Evolutionary conservation across 139 green algal species (phyloP), one percentile per base, ranked within the genome.

Genomic region (Penium margaritaceum): DNA sequence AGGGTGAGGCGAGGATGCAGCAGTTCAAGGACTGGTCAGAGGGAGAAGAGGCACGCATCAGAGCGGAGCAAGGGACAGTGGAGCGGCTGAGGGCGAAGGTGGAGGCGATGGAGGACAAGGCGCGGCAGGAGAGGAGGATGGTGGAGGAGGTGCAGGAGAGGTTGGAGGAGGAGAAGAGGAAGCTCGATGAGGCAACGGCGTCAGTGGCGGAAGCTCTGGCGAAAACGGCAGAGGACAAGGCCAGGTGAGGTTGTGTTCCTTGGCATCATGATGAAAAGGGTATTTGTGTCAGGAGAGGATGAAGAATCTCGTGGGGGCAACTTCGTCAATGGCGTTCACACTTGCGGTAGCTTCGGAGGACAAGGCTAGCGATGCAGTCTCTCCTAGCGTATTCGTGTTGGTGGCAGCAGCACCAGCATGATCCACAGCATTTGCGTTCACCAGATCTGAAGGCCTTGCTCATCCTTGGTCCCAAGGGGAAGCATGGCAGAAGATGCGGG

Each of bases 151-250:
- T 33, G 51, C 51, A 60, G 51, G 24, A 60, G 51, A n/a, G 51
- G 0, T n/a, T 60, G 51, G 15, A 9, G 2, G 51, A 60, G 51
- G 51, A 60, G 51, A 60, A 60, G 30, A 27, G 24, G 51, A n/a
- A 60, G 24, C 51, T 60, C 4, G 51, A 60, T 24, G 51, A 60
- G 30, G 51, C 51, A 33, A 24, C 51, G 29, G 51, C 51, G 29
- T 60, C 51, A 21, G 51, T 60, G 24, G 51, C 51, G 24, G 51
- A 60, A 24, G 51, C 51, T 60, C 51, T 60, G 51, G 51, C 51
- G 29, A n/a, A 24, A 24, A 24, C 51, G 29, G 51, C 51, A 0
- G 51, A 60, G 51, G 51, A n/a, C n/a, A n/a, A n/a, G n/a, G n/a
- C n/a, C n/a, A n/a, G n/a, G n/a, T n/a, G n/a, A n/a, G n/a, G n/a